Percentiles rank a stretch among this genome's conserved stretches.
phyloP scores from a whole-genome alignment of 352 stramenopile genomes.

The Plasmopara halstedii region DNA sequence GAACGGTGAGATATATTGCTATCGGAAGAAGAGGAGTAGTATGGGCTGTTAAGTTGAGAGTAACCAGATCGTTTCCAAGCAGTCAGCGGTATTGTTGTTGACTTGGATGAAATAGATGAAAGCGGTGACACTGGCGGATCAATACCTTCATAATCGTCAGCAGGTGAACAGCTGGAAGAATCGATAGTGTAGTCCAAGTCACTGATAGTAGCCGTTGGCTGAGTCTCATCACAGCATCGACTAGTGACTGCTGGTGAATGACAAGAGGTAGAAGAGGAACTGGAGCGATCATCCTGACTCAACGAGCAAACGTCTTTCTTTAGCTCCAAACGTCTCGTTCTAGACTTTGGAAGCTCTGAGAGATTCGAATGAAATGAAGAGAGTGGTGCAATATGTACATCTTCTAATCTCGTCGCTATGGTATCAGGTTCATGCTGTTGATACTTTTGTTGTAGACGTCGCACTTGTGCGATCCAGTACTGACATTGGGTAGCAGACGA shows the following conservation, averaged over 20 bases:
- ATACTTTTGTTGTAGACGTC: slow-evolving; percentile 23
- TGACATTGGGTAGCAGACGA: slow-evolving; percentile 54
- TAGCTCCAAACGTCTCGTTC: slow-evolving; percentile 6
- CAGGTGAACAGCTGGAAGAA: slow-evolving; percentile 10
- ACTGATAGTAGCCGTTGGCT: slow-evolving; percentile 1
- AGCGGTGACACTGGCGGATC: slow-evolving; percentile 1
- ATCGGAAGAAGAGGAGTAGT: slow-evolving; percentile 16
- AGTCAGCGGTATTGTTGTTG: slow-evolving; percentile 1
- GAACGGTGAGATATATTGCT: slow-evolving; percentile 8
- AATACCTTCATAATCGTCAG: not conserved
- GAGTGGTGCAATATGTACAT: slow-evolving; percentile 14
- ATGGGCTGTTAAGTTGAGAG: slow-evolving; percentile 2
- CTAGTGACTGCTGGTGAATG: slow-evolving; percentile 6
- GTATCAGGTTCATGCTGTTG: slow-evolving; percentile 10
- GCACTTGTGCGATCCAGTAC: slow-evolving; percentile 49
- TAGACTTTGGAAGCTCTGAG: not conserved
- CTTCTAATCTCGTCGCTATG: slow-evolving; percentile 9
- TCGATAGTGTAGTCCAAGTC: slow-evolving; percentile 17
- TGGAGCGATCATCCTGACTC: too few relatives aligned
- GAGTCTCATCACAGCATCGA: slow-evolving; percentile 1
- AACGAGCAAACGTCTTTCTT: too few relatives aligned
- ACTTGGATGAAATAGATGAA: slow-evolving; percentile 18
- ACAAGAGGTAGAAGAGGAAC: slow-evolving; percentile 5
- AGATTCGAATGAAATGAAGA: slow-evolving; percentile 5
- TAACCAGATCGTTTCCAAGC: slow-evolving; percentile 2